Evolutionary conservation across 202 grass and related monocot species (phyloP).

Genomic region (Elaeis oleifera): DNA sequence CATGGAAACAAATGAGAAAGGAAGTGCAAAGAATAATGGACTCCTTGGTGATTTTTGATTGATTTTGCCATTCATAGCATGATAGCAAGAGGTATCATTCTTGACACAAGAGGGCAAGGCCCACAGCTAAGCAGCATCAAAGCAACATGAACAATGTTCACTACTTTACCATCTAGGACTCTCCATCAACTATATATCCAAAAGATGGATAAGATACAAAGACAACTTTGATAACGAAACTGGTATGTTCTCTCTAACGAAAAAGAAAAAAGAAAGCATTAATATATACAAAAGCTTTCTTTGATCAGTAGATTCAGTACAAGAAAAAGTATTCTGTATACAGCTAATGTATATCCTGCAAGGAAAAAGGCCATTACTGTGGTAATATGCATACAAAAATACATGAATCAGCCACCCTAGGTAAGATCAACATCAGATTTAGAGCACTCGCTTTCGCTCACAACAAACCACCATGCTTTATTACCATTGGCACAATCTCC

Average conservation of each 20-base stretch:
- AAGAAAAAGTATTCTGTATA: background rate
- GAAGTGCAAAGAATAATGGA: too few relatives aligned
- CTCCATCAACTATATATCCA: too few relatives aligned
- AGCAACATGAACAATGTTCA: too few relatives aligned
- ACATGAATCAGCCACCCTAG: constrained; percentile 4
- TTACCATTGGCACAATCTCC: constrained; percentile 58
- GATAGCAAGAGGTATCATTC: too few relatives aligned
- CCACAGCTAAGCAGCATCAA: too few relatives aligned
- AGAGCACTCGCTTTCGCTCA: background rate
- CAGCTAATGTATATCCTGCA: background rate
- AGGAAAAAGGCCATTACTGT: background rate
- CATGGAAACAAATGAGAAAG: too few relatives aligned
- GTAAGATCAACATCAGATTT: background rate
- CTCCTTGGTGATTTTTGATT: too few relatives aligned
- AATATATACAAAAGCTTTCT: constrained; percentile 1
- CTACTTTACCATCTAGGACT: too few relatives aligned
- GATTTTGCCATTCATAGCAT: too few relatives aligned
- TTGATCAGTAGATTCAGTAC: constrained; percentile 9
- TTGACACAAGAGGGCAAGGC: too few relatives aligned
- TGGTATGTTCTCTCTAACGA: background rate
- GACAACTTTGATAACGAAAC: too few relatives aligned
- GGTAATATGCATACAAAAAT: constrained; percentile 1
- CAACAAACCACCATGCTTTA: constrained; percentile 32
- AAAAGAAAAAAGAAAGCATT: background rate
- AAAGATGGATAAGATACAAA: too few relatives aligned